phyloP scores from a whole-genome alignment of 2,329 filamentous ascomycete species.

The Xylaria sp. region DNA sequence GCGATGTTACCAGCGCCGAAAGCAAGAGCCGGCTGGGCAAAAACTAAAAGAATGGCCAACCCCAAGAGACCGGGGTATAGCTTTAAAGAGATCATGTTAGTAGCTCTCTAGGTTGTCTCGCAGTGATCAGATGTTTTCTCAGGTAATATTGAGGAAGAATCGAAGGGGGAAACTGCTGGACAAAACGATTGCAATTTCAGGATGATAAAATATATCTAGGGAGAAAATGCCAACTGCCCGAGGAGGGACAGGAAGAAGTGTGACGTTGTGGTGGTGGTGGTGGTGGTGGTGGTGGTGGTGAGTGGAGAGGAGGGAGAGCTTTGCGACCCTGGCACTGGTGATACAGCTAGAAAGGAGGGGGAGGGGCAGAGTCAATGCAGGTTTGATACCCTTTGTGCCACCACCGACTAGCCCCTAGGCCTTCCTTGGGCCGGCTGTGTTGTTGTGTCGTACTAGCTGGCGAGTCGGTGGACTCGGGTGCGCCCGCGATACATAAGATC shows the following conservation, averaged over 20 bases:
- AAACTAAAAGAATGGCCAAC: constrained; percentile 70
- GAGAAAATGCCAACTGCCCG: constrained; percentile 7
- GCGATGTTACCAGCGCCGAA: constrained; percentile 93
- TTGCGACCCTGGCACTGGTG: constrained; percentile 1
- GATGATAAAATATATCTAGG: neutral
- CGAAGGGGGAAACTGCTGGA: neutral
- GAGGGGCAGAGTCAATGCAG: constrained; percentile 32
- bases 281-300: constrained; percentile 15
- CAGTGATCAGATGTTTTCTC: constrained; percentile 12
- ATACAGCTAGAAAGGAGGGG: constrained; percentile 30
- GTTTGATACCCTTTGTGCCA: constrained; percentile 17
- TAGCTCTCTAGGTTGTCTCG: constrained; percentile 35
- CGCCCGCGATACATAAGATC: constrained; percentile 13
- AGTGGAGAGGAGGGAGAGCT: constrained; percentile 11
- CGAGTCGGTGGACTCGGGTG: constrained; percentile 13
- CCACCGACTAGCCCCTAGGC: neutral
- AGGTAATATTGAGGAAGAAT: constrained; percentile 7
- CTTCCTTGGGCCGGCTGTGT: neutral
- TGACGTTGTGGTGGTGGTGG: constrained; percentile 19
- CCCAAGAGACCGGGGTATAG: constrained; percentile 63
- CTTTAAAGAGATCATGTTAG: constrained; percentile 60
- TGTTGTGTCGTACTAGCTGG: constrained; percentile 13
- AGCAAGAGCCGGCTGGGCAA: constrained; percentile 75
- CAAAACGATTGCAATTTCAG: neutral
- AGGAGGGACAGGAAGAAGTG: constrained; percentile 11